A percentile compares a stretch with the other conserved stretches of the same genome.
These are phyloP conservation scores for Skeletonema grethae DNA, from an alignment of 108 stramenopile genomes.

Conservation along the genomic window DNA sequence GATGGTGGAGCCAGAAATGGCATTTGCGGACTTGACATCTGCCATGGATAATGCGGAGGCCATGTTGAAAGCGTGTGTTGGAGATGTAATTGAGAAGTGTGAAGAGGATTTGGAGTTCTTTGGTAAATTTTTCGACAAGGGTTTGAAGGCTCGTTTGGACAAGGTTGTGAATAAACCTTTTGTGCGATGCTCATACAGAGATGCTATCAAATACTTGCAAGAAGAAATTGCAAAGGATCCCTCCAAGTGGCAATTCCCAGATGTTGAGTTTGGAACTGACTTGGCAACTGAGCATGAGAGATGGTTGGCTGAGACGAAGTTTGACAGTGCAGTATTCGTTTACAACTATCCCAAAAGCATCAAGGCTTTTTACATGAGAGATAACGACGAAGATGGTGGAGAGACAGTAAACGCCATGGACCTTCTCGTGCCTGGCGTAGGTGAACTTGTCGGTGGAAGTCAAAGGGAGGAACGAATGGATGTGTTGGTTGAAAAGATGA, in stretches of 20 bases:
- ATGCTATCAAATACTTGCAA: constrained; percentile 90
- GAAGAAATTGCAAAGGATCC: constrained; percentile 97
- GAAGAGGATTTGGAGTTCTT: constrained; percentile 92
- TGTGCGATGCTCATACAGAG: constrained; percentile 85
- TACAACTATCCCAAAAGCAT: constrained; percentile 97
- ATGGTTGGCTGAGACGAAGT: constrained; percentile 95
- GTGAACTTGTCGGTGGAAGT: constrained; percentile 98
- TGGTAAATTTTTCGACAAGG: constrained; percentile 92
- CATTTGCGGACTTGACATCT: constrained; percentile 90
- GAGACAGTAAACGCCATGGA: constrained; percentile 99
- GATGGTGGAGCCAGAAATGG: constrained; percentile 99
- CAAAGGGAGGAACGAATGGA: constrained; percentile 95
- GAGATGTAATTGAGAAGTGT: constrained; percentile 81
- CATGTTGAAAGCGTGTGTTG: constrained; percentile 89
- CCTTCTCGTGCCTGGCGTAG: constrained; percentile 97
- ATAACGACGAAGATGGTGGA: constrained; percentile 94
- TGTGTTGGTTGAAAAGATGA: constrained; percentile 89
- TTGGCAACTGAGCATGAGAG: constrained; percentile 97
- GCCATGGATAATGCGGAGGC: constrained; percentile 99
- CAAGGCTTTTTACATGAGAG: constrained; percentile 99
- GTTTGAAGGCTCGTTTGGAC: constrained; percentile 69
- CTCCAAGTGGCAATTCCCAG: constrained; percentile 94
- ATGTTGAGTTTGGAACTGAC: constrained; percentile 97
- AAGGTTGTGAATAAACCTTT: constrained; percentile 85
- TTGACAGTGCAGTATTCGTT: constrained; percentile 93